Conservation (phyloP, 2,329 filamentous ascomycete genomes). For the Neoascochyta sp. region DNA sequence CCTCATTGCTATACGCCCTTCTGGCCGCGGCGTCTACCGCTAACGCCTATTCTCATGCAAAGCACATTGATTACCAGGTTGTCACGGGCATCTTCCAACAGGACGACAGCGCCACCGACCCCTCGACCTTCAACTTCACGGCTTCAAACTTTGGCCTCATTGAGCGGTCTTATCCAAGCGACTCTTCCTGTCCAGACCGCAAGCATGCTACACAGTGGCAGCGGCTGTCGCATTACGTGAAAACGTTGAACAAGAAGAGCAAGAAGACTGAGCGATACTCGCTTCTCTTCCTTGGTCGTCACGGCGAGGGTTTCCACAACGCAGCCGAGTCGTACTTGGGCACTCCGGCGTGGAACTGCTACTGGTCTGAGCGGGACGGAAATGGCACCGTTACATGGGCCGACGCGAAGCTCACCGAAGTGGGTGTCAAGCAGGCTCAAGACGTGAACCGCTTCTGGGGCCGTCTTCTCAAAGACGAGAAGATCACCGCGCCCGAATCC, state of each 20-base stretch:
- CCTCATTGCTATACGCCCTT: constrained; percentile 15
- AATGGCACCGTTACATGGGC: constrained; percentile 62
- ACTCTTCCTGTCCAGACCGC: constrained; percentile 38
- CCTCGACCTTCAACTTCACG: constrained; percentile 50
- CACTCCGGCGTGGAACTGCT: constrained; percentile 67
- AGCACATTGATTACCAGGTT: constrained; percentile 57
- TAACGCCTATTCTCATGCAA: constrained; percentile 14
- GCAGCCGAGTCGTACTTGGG: constrained; percentile 64
- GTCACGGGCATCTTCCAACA: constrained; percentile 63
- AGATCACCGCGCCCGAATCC: constrained; percentile 58
- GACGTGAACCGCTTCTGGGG: constrained; percentile 60
- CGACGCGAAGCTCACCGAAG: constrained; percentile 59
- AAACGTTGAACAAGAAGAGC: constrained; percentile 50
- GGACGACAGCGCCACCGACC: constrained; percentile 55
- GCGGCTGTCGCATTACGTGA: constrained; percentile 58
- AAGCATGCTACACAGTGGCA: constrained; percentile 59
- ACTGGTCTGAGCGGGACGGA: constrained; percentile 63
- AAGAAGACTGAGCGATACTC: constrained; percentile 56
- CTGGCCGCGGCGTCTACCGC: constrained; percentile 15
- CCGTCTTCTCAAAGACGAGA: constrained; percentile 46
- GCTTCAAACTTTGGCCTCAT: constrained; percentile 62
- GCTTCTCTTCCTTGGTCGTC: constrained; percentile 64
- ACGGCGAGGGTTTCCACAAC: constrained; percentile 66
- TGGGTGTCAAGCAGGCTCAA: constrained; percentile 55
- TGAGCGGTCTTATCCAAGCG: constrained; percentile 58